phyloP scores from a whole-genome alignment of 176 grass and related monocot species.

The Oryza rufipogon region DNA sequence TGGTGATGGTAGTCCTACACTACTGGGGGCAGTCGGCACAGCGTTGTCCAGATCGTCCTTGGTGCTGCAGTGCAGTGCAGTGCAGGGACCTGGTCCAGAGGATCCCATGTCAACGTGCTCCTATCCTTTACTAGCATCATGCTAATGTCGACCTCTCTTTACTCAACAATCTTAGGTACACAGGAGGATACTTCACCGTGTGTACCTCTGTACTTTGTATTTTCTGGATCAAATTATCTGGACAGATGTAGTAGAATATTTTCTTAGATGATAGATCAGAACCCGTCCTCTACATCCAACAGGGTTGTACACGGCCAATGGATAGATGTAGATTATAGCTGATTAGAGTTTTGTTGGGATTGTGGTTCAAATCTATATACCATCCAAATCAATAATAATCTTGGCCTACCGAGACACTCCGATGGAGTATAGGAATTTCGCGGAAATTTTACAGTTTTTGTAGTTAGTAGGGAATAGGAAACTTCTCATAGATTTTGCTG shows the following conservation, averaged over 20 bases:
- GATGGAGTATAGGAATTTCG: not conserved
- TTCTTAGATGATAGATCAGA: too few relatives aligned
- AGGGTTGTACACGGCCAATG: too few relatives aligned
- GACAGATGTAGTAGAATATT: not conserved
- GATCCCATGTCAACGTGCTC: conserved; percentile 25
- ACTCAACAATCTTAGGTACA: not conserved
- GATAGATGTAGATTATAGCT: not conserved
- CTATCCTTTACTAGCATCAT: not conserved
- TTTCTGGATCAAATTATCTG: not conserved
- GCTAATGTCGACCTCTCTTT: not conserved
- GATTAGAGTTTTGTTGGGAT: not conserved
- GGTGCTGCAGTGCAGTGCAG: not conserved
- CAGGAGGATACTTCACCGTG: not conserved
- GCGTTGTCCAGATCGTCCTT: not conserved
- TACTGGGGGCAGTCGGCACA: not conserved
- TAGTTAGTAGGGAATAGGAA: not conserved
- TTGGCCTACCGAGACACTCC: not conserved
- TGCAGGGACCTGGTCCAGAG: conserved; percentile 4
- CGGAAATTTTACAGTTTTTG: not conserved
- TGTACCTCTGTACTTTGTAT: not conserved
- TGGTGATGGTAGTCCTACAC: not conserved
- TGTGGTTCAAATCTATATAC: not conserved
- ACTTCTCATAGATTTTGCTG: not conserved
- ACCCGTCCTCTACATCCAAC: too few relatives aligned
- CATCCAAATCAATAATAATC: not conserved